phyloP scores from a whole-genome alignment of 2,329 filamentous ascomycete genomes.

The Pseudocercospora pini-densiflorae region DNA sequence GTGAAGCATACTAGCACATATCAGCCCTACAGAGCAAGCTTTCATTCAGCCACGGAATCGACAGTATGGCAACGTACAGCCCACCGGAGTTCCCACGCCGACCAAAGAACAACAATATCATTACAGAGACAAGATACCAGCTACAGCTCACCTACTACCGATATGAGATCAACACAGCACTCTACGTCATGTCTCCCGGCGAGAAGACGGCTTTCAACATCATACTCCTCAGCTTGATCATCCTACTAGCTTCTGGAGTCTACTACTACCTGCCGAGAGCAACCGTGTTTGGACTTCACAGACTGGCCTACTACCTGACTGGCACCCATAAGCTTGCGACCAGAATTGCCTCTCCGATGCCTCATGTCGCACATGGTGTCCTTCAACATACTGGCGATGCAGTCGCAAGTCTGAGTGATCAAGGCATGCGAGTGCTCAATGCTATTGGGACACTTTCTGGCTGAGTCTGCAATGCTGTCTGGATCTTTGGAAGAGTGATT shows the following conservation, averaged over 20 bases:
- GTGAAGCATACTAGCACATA: not conserved
- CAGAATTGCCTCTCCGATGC: constrained; percentile 1
- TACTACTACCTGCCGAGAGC: constrained; percentile 31
- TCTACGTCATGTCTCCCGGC: constrained; percentile 36
- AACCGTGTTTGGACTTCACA: constrained; percentile 18
- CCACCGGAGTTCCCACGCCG: constrained; percentile 32
- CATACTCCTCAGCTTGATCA: constrained; percentile 27
- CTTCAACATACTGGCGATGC: constrained; percentile 21
- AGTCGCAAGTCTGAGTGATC: constrained; percentile 18
- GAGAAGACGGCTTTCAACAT: constrained; percentile 38
- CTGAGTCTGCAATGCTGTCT: too few relatives aligned
- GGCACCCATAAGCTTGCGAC: constrained; percentile 19
- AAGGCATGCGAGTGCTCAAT: constrained; percentile 15
- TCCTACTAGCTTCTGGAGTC: constrained; percentile 26
- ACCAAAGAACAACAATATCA: constrained; percentile 26
- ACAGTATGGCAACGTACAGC: constrained; percentile 34
- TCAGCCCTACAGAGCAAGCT: not conserved
- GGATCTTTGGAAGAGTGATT: too few relatives aligned
- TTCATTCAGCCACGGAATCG: not conserved
- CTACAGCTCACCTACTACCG: constrained; percentile 34
- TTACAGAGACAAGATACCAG: constrained; percentile 30
- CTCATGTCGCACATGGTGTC: constrained; percentile 19
- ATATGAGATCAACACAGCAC: constrained; percentile 35
- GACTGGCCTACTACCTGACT: constrained; percentile 30
- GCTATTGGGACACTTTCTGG: constrained; percentile 8